These are phyloP conservation scores for Scheffersomyces lignicola DNA, from an alignment of 1,139 yeast genomes.

Conservation along the genomic window DNA sequence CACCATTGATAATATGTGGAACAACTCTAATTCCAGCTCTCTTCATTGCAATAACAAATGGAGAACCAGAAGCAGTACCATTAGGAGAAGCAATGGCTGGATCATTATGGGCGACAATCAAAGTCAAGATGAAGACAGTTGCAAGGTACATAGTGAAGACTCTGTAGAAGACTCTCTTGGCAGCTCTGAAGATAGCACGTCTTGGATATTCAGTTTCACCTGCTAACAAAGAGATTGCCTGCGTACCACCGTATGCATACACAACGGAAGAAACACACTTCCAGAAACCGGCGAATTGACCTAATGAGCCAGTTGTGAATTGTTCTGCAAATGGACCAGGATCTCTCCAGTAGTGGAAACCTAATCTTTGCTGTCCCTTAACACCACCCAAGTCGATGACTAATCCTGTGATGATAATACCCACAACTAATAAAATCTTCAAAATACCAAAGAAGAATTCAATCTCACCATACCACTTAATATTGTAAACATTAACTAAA, in stretches of 20 bases:
- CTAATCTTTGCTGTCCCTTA: conserved; percentile 21
- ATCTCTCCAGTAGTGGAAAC: conserved; percentile 25
- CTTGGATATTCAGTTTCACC: conserved; percentile 53
- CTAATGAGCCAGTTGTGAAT: conserved; percentile 21
- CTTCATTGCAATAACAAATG: conserved; percentile 54
- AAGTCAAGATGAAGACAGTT: conserved; percentile 45
- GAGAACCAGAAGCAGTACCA: conserved; percentile 53
- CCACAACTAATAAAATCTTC: conserved; percentile 26
- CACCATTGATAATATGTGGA: conserved; percentile 53
- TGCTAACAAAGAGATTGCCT: conserved; percentile 44
- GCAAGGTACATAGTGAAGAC: conserved; percentile 43
- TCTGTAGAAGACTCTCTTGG: conserved; percentile 46
- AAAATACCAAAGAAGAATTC: conserved; percentile 32
- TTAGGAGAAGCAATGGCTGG: conserved; percentile 33
- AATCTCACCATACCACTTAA: conserved; percentile 31
- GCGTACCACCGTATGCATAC: conserved; percentile 32
- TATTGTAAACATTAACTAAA: conserved; percentile 22
- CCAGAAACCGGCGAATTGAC: conserved; percentile 29
- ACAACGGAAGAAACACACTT: conserved; percentile 23
- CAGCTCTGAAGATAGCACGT: conserved; percentile 46
- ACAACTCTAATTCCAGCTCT: conserved; percentile 49
- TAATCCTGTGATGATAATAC: conserved; percentile 25
- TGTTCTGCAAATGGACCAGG: conserved; percentile 25
- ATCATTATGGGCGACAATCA: conserved; percentile 48
- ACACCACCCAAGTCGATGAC: conserved; percentile 32